Conservation (phyloP, 805 yeast species). For the Hanseniaspora thailandica region DNA sequence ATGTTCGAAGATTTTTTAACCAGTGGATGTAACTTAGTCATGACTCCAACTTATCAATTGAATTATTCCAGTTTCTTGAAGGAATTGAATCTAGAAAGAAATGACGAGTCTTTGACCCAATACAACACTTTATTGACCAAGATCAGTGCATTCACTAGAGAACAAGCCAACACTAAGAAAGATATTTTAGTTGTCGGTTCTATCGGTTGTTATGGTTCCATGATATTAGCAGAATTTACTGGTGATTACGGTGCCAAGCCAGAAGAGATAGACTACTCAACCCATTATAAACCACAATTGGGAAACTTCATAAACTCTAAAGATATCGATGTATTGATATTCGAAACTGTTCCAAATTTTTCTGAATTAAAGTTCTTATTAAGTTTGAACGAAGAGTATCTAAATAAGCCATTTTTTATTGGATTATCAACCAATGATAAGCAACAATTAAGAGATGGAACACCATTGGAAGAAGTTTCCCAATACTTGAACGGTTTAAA, state of each 20-base stretch:
- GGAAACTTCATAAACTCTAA: conserved; percentile 38
- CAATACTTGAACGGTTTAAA: neutral
- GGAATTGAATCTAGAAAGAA: conserved; percentile 17
- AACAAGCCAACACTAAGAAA: neutral
- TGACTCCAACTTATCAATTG: conserved; percentile 53
- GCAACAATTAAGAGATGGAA: conserved; percentile 40
- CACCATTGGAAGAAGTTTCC: conserved; percentile 21
- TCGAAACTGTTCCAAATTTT: conserved; percentile 63
- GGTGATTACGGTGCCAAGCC: conserved; percentile 43
- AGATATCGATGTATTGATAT: conserved; percentile 44
- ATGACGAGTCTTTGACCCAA: conserved; percentile 17
- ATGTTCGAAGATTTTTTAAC: conserved; percentile 42
- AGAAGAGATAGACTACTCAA: conserved; percentile 25
- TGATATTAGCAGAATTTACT: conserved; percentile 43
- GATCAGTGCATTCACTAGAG: conserved; percentile 19
- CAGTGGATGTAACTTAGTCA: conserved; percentile 42
- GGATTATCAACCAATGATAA: conserved; percentile 33
- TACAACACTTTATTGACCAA: conserved; percentile 20
- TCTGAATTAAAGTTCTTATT: conserved; percentile 44
- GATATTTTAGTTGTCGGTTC: conserved; percentile 34
- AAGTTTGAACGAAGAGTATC: conserved; percentile 26
- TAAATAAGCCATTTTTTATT: conserved; percentile 37
- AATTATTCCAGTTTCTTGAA: conserved; percentile 33
- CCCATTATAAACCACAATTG: conserved; percentile 30
- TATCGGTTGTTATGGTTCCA: conserved; percentile 43